Evolutionary conservation across 495 filamentous ascomycete species (phyloP), one percentile per base, ranked within the genome.

Genomic region (Podospora tetraspora): DNA sequence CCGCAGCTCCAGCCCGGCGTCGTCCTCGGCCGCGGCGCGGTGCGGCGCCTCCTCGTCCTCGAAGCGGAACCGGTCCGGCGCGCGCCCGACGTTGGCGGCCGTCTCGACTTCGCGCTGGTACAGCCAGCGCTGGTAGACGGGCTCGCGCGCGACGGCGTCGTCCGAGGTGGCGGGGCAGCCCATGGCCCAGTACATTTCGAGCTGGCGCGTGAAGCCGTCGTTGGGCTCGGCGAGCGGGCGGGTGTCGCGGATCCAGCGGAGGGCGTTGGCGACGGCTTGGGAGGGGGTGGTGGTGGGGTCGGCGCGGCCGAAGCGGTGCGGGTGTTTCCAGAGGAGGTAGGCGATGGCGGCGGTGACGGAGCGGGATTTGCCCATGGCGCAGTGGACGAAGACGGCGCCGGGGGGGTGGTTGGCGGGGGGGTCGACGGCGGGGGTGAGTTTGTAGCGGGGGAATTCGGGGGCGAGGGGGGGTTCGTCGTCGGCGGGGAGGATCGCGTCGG

Each of bases 331-430:
- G 74, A 97, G 89, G 63, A 98, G 81, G 79, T 92, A 97, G 73
- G 96, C 93, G 64, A 95, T 84, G 69, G 93, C 84, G 70, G 93
- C 84, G 59, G 93, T 88, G 69, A 93, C 89, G 24, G 94, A 97
- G 62, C 95, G 91, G 63, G 93, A 97, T 80, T 94, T 94, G 34
- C 95, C 95, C 92, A 97, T 96, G 32, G 92, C 94, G 85, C 95
- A 97, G 79, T 80, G 78, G 68, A 82, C 82, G 57, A 80, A 79
- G 59, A 84, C 79, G 23, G 75, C 80, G n/a, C 75, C 75, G 32
- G 74, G 56, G 30, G 70, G 60, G 5, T 62, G 58, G 62, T 68
- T 59, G 3, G 16, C 19, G 9, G 21, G 29, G 7, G 57, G 22
- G 11, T 22, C 6, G n/a, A 22, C 7, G 37, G 60, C 29, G 37